Conservation (phyloP, 306 rosid species). For the Senna siamea region DNA sequence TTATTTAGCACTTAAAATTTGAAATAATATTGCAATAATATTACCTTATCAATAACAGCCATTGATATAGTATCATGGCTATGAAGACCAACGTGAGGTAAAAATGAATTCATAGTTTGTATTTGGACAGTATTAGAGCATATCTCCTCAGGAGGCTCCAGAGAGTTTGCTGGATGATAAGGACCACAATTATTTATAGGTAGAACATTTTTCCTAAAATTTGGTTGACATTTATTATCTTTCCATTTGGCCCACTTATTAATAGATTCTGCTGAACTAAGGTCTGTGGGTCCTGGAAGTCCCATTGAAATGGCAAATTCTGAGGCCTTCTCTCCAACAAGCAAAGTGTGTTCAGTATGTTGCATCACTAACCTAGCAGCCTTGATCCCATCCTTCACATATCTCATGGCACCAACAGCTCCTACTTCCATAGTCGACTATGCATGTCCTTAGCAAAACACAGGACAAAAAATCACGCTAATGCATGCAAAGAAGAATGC, state of each 20-base stretch:
- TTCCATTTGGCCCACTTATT: constrained; percentile 84
- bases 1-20: background rate
- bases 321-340: constrained; percentile 90
- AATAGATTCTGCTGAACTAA: constrained; percentile 77
- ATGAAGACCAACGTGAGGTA: constrained; percentile 57
- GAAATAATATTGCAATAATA: constrained; percentile 19
- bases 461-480: constrained; percentile 40
- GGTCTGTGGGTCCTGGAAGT: constrained; percentile 87
- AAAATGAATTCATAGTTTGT: constrained; percentile 43
- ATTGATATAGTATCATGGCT: constrained; percentile 95
- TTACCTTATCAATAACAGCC: constrained; percentile 88
- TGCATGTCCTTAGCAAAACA: constrained; percentile 63
- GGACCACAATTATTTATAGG: constrained; percentile 77
- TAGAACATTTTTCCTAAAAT: constrained; percentile 76
- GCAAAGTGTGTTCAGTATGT: constrained; percentile 78
- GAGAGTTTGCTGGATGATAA: constrained; percentile 52
- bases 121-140: constrained; percentile 45
- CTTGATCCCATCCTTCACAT: constrained; percentile 83
- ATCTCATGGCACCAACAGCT: constrained; percentile 96
- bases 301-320: constrained; percentile 91
- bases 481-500: constrained; percentile 20
- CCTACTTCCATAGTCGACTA: constrained; percentile 98
- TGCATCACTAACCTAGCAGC: constrained; percentile 91
- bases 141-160: constrained; percentile 37
- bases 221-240: constrained; percentile 76